These are phyloP conservation scores for Parastagonospora avenae DNA, from an alignment of 2,329 filamentous ascomycete genomes.

Conservation along the genomic window DNA sequence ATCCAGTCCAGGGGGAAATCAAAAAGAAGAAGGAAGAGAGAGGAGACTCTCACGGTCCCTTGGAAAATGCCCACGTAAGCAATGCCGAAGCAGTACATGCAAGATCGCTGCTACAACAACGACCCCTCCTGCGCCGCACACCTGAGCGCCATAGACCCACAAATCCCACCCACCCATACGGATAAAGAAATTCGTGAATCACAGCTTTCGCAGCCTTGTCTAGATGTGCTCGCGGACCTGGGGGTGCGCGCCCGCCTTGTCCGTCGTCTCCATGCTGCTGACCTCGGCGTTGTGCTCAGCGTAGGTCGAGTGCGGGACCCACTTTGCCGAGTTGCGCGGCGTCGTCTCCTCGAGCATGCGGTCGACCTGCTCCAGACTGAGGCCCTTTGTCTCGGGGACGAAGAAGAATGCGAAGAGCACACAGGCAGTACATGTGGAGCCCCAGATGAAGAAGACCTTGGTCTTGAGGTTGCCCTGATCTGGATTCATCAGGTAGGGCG, in stretches of 20 bases:
- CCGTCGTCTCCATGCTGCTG: slow-evolving; percentile 1
- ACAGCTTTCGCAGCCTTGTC: too few species aligned
- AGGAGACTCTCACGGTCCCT: too few species aligned
- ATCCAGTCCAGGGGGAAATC: too few species aligned
- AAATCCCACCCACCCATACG: too few species aligned
- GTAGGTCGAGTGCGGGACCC: slow-evolving; percentile 61
- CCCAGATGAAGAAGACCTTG: slow-evolving; percentile 62
- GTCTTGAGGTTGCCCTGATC: slow-evolving; percentile 68
- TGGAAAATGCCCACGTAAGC: too few species aligned
- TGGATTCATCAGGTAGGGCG: slow-evolving; percentile 72
- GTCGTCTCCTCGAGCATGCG: slow-evolving; percentile 84
- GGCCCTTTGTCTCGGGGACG: slow-evolving; percentile 79
- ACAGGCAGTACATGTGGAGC: slow-evolving; percentile 56
- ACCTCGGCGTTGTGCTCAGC: slow-evolving; percentile 1
- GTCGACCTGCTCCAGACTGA: slow-evolving; percentile 78
- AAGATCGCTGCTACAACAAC: too few species aligned
- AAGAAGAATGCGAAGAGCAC: slow-evolving; percentile 73
- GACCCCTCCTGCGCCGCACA: too few species aligned
- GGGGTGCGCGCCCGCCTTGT: neutral
- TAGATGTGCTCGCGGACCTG: neutral
- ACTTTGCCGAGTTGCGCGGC: slow-evolving; percentile 73
- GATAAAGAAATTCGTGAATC: too few species aligned
- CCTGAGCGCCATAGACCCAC: too few species aligned
- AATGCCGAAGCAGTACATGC: too few species aligned
- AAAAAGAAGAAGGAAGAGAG: too few species aligned